Conservation (phyloP, 768 basidiomycete genomes). For the Boletus fagicola region DNA sequence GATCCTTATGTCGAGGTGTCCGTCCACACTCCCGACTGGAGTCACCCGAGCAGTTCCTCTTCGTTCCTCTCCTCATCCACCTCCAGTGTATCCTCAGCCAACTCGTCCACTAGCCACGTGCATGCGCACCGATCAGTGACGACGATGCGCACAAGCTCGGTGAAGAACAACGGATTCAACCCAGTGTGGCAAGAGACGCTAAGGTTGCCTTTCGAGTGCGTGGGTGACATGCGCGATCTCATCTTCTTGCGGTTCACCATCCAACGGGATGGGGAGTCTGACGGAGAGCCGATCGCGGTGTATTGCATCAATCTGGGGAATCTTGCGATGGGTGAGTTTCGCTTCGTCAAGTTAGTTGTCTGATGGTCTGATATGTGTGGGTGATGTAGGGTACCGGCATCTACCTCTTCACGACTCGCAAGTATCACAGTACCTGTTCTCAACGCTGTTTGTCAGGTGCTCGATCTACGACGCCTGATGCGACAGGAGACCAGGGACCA, state of each 20-base stretch:
- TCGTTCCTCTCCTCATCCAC: constrained; percentile 11
- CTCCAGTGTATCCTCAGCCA: constrained; percentile 2
- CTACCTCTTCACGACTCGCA: constrained; percentile 86
- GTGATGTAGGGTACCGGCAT: constrained; percentile 73
- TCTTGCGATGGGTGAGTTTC: constrained; percentile 64
- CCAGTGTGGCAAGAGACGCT: constrained; percentile 79
- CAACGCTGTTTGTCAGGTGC: constrained; percentile 84
- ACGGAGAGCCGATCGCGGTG: constrained; percentile 64
- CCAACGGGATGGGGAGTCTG: constrained; percentile 58
- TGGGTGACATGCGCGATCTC: constrained; percentile 75
- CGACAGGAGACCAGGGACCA: not conserved
- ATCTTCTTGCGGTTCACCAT: constrained; percentile 83
- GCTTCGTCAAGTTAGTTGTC: not conserved
- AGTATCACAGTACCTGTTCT: constrained; percentile 86
- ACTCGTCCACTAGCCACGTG: not conserved
- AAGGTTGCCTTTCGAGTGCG: constrained; percentile 69
- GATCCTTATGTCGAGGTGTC: constrained; percentile 85
- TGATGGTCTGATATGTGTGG: not conserved
- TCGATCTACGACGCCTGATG: constrained; percentile 39
- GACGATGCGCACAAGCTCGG: constrained; percentile 53
- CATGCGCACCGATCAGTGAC: constrained; percentile 47
- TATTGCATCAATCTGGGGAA: constrained; percentile 74
- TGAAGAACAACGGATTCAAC: constrained; percentile 91
- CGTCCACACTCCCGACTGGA: constrained; percentile 75
- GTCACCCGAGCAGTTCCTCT: constrained; percentile 25